phyloP scores from a whole-genome alignment of 352 stramenopile genomes.

The Discostella stelligera region DNA sequence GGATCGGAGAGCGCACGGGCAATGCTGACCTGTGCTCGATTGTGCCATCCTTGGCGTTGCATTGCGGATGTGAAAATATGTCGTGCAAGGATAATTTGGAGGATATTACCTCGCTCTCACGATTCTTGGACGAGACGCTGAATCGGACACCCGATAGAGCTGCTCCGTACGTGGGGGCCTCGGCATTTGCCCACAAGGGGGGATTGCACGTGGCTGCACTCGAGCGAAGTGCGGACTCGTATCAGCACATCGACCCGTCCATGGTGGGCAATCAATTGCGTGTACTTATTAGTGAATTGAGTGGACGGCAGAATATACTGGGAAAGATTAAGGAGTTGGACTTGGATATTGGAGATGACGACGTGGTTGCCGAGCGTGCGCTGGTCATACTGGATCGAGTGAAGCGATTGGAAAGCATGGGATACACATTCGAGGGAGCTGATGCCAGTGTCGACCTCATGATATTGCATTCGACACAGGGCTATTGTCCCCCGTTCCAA shows the following conservation, averaged over 20 bases:
- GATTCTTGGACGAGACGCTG: slow-evolving; percentile 84
- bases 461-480: slow-evolving; percentile 80
- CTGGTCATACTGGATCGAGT: slow-evolving; percentile 80
- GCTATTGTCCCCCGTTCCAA: slow-evolving; percentile 82
- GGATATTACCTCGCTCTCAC: slow-evolving; percentile 76
- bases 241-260: slow-evolving; percentile 83
- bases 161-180: slow-evolving; percentile 79
- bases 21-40: slow-evolving; percentile 85
- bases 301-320: slow-evolving; percentile 83
- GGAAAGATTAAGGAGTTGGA: slow-evolving; percentile 76
- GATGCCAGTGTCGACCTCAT: slow-evolving; percentile 84
- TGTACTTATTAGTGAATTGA: slow-evolving; percentile 83
- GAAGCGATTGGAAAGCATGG: slow-evolving; percentile 81
- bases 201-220: slow-evolving; percentile 84
- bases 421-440: slow-evolving; percentile 85
- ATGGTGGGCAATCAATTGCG: slow-evolving; percentile 81
- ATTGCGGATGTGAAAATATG: slow-evolving; percentile 64
- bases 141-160: slow-evolving; percentile 69
- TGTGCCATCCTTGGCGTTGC: slow-evolving; percentile 79
- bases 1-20: slow-evolving; percentile 82
- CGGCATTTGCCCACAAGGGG: slow-evolving; percentile 87
- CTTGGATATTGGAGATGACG: slow-evolving; percentile 56
- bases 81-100: slow-evolving; percentile 64
- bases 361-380: slow-evolving; percentile 55
- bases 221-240: slow-evolving; percentile 73